Evolutionary conservation across 2,329 filamentous ascomycete genomes (phyloP).

Genomic region (Aspergillus transmontanensis): DNA sequence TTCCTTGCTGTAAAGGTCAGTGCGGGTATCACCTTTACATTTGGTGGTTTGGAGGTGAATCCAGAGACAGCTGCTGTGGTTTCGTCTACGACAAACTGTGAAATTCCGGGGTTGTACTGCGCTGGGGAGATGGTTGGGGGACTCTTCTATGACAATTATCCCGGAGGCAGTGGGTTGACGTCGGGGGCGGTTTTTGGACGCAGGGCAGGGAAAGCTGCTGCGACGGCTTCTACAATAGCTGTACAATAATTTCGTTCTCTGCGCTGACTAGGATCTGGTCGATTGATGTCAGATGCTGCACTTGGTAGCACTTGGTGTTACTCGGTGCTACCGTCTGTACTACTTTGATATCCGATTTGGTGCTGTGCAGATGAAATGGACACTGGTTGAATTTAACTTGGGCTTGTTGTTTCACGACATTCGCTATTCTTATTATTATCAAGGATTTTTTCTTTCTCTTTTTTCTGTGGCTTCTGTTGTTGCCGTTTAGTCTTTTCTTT

Average conservation of each 20-base stretch:
- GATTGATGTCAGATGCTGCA: background rate
- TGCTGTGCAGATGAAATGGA: background rate
- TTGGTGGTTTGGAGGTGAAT: conserved; percentile 63
- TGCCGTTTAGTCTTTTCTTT: background rate
- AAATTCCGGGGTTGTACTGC: conserved; percentile 61
- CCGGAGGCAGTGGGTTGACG: conserved; percentile 64
- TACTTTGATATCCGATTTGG: background rate
- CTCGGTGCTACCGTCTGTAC: background rate
- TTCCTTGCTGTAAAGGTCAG: conserved; percentile 67
- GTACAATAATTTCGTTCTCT: background rate
- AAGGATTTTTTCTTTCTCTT: background rate
- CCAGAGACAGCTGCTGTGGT: conserved; percentile 58
- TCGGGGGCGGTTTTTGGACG: conserved; percentile 59
- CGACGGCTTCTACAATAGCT: conserved; percentile 7
- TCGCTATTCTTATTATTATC: background rate
- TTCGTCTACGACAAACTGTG: conserved; percentile 44
- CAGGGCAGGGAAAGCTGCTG: conserved; percentile 44
- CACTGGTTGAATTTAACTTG: background rate
- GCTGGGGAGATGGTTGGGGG: conserved; percentile 69
- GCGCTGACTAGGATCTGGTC: background rate
- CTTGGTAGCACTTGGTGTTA: background rate
- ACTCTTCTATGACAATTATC: conserved; percentile 65
- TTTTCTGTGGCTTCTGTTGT: background rate
- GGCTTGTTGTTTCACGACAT: background rate
- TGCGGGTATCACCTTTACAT: conserved; percentile 69